Conservation (phyloP, 2,329 filamentous ascomycete species). For the Oidium heveae region DNA sequence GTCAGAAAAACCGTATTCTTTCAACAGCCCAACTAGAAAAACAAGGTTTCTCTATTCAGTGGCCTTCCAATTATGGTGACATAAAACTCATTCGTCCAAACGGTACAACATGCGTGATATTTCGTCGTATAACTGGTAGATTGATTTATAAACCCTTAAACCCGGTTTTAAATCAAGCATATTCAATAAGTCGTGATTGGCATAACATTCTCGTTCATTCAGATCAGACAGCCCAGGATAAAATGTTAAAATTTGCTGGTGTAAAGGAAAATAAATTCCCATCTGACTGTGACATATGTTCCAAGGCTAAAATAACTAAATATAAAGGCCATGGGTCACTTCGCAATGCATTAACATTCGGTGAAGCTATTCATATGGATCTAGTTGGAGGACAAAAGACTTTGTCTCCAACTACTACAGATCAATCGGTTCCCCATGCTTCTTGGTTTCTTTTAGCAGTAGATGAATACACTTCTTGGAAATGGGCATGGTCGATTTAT, state of each 20-base stretch:
- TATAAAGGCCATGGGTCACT: background rate
- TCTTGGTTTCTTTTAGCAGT: too few relatives aligned
- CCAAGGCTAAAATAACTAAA: background rate
- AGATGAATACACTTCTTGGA: too few relatives aligned
- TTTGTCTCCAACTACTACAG: too few relatives aligned
- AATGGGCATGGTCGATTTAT: too few relatives aligned
- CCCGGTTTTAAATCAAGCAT: background rate
- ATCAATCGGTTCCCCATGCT: too few relatives aligned
- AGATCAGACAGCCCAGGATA: background rate
- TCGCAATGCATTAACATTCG: background rate
- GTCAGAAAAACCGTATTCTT: background rate
- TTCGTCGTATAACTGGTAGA: background rate
- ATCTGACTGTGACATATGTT: background rate
- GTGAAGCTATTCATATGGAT: background rate
- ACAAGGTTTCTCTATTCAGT: background rate
- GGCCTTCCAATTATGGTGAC: background rate
- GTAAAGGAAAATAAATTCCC: background rate
- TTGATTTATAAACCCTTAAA: background rate
- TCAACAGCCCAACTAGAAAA: background rate
- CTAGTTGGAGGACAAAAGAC: too few relatives aligned
- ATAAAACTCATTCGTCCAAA: too few relatives aligned
- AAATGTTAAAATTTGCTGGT: background rate
- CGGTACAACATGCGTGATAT: background rate
- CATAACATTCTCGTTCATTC: background rate
- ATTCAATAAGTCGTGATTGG: background rate